Evolutionary conservation across 2,329 filamentous ascomycete genomes (phyloP), one percentile per base, ranked within the genome.

Genomic region (Plectosphaerella plurivora): DNA sequence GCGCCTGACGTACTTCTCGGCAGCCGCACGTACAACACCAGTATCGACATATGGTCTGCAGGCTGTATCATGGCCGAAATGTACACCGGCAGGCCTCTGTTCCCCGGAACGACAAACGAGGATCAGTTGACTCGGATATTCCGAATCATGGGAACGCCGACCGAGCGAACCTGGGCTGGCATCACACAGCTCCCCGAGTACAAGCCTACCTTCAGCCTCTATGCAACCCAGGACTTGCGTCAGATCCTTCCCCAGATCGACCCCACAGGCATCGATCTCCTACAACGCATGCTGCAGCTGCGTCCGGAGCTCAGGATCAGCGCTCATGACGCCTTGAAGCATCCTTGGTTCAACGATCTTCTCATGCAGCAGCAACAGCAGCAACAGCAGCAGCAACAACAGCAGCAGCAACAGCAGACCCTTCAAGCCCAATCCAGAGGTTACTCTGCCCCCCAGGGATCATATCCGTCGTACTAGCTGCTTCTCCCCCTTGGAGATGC

Each of bases 41-140:
- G 91, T 73, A 97, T 99, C 69, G 94, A 99, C 65, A 97, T 99
- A 67, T 99, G 94, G 94, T 96, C 91, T 7, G 94, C 94, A 7
- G 94, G 94, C 52, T 99, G 94, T 71, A 99, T 99, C 77, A 97
- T 99, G 94, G 94, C 94, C 10, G 94, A 99, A 73, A 97, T 99
- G 91, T 97, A 95, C 71, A 97, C 93, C 0, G 94, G 94, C 4
- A 83, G 94, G 16, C 94, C 94, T 0, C 81, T 99, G 7, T 99
- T 99, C 74, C 94, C 94, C 0, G 94, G 94, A 53, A 99, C 94
- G 2, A 97, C 94, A 37, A 99, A 99, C 68, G 94, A 99, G 70
- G 94, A 99, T 67, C 94, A 99, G 70, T 86, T 97, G 49, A 82
- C 96, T 57, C 91, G 95, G 68, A 99, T 99, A 70, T 99, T 99